Evolutionary conservation across 208 protist genomes (phyloP), one percentile per base, ranked within the genome.

Genomic region (Leishmania guyanensis): DNA sequence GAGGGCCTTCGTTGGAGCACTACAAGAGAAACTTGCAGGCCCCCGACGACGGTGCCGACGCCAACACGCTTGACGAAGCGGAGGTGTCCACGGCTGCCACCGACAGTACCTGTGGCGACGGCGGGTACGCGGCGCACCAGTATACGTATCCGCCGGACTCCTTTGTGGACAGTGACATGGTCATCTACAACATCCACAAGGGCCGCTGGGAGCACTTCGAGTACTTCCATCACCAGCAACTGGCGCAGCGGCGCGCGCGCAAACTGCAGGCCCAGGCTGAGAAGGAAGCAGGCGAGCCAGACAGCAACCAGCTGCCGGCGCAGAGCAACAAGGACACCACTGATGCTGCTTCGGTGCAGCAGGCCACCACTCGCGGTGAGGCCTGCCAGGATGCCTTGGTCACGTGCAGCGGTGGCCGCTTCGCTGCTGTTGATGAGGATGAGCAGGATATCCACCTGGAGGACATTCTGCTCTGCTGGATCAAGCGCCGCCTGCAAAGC

Each of bases 161-260:
- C 51, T 94, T 94, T 75, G 77, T 85, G 50, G 90, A 94, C 65
- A 88, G 90, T 33, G 89, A 91, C 81, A 83, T 92, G 76, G 79
- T 92, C 26, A 56, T 84, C 29, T 92, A 94, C 81, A 84, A 94
- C 73, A 20, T 86, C 46, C 79, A 77, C 64, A 77, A 72, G 29
- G 84, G 80, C 20, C 75, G 74, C 39, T 94, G 90, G 90, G 82
- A 80, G 62, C 88, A 84, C 69, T 86, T 92, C 46, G 78, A 86
- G 69, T 72, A 77, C 71, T 89, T 88, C 53, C 80, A 86, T 56
- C 84, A 82, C 5, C 79, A 85, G 29, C 72, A 79, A 64, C 62
- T 84, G 33, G 82, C 64, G 26, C 80, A 74, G 46, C 81, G 77
- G 5, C 72, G 56, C 9, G 80, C 75, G 62, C 72, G 76, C 62